These are phyloP conservation scores for Macrophomina tecta DNA, from an alignment of 2,329 filamentous ascomycete genomes.

Conservation along the genomic window DNA sequence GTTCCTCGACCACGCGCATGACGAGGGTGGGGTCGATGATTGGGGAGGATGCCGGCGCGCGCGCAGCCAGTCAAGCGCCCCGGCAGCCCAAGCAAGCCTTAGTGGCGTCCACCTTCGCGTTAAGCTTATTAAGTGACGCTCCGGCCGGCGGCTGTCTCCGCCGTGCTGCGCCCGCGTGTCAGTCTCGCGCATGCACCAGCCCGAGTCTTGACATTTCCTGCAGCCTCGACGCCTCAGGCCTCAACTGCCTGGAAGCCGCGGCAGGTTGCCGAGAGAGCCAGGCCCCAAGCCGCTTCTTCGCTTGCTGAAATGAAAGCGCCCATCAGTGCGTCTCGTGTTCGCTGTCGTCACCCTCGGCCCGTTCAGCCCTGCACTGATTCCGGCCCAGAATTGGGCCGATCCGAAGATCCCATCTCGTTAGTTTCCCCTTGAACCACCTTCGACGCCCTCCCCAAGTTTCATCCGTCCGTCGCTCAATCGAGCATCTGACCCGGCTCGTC, in stretches of 20 bases:
- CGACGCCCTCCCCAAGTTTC: neutral
- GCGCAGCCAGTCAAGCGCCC: neutral
- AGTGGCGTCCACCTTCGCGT: slow-evolving; percentile 18
- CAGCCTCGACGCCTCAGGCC: neutral
- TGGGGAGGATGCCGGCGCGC: neutral
- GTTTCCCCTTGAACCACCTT: neutral
- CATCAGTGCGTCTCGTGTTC: slow-evolving; percentile 15
- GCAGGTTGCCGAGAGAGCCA: neutral
- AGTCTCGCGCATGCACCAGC: neutral
- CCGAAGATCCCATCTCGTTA: slow-evolving; percentile 11
- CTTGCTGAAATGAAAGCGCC: slow-evolving; percentile 1
- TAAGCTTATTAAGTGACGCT: slow-evolving; percentile 22
- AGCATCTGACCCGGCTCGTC: neutral
- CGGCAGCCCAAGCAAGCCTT: neutral
- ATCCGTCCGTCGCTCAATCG: neutral
- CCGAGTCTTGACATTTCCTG: neutral
- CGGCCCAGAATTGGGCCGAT: slow-evolving; percentile 12
- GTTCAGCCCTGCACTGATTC: slow-evolving; percentile 1
- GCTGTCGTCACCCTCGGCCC: slow-evolving; percentile 2
- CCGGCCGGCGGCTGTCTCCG: slow-evolving; percentile 5
- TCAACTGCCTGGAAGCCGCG: neutral
- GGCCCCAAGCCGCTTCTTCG: neutral
- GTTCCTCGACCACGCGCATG: neutral
- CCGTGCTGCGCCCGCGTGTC: slow-evolving; percentile 13
- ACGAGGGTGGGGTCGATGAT: slow-evolving; percentile 1